phyloP scores from a whole-genome alignment of 768 basidiomycete species.

The Trametes cubensis region DNA sequence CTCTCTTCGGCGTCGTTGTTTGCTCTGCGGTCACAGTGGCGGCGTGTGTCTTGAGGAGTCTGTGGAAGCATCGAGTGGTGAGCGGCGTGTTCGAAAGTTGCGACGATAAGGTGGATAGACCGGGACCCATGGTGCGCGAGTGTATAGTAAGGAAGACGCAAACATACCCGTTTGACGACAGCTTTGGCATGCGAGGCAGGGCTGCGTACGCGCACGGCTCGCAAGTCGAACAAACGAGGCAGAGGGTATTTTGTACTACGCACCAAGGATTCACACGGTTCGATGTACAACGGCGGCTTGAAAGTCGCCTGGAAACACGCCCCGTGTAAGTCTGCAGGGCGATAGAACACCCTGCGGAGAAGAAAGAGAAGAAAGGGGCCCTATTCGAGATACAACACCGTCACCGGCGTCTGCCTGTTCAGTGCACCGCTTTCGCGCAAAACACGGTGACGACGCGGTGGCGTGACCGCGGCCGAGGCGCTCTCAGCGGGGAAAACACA shows the following conservation, averaged over 20 bases:
- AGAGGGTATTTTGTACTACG: conserved; percentile 16
- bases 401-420: conserved; percentile 5
- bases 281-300: not conserved
- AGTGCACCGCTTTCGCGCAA: not conserved
- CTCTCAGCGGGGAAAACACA: conserved; percentile 46
- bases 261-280: conserved; percentile 4
- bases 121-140: not conserved
- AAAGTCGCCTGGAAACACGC: conserved; percentile 1
- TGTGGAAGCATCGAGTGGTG: conserved; percentile 8
- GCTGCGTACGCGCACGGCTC: conserved; percentile 18
- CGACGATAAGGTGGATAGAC: not conserved
- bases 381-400: conserved; percentile 9
- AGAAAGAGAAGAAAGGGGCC: conserved; percentile 5
- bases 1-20: conserved; percentile 6
- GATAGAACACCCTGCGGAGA: not conserved
- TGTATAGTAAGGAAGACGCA: not conserved
- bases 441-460: conserved; percentile 18
- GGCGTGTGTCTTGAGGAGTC: conserved; percentile 1
- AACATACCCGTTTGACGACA: conserved; percentile 22
- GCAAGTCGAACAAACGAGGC: conserved; percentile 5
- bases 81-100: not conserved
- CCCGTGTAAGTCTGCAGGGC: not conserved
- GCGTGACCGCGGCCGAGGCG: conserved; percentile 9
- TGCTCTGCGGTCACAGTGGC: not conserved
- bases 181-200: conserved; percentile 4